Base-by-base conservation (phyloP, 164 flowering plant species). In the Piper longum region DNA sequence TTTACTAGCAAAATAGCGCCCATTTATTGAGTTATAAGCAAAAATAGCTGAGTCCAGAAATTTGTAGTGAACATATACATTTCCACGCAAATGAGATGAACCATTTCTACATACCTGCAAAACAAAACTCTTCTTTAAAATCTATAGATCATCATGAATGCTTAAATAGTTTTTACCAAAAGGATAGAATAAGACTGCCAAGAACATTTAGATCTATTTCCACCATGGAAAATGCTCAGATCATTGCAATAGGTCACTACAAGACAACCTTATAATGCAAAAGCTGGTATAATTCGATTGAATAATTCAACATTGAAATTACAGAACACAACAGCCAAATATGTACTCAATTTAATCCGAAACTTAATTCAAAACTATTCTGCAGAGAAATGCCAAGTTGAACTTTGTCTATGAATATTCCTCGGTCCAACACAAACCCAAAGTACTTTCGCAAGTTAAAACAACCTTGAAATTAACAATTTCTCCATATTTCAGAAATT, bases 401-500 rank as follows among this genome's bases (percentile, higher is more conserved):
- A 44, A 44, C 8, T 44, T 44, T 9, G 48, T 5, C 8, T 26
- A 57, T 16, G 18, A 7, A 57, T 16, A 36, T 19, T 13, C 13
- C 14, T 18, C 40, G 9, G 26, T 13, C 18, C 60, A 57, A 18
- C 7, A 57, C 7, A 48, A 48, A 41, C 14, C 3, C 40, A 43
- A 59, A 59, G 41, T 16, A 39, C 16, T 59, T 39, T 39, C 43
- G 5, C 17, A 57, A 63, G 26, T 12, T 3, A 39, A 55, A 42
- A n/a, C 45, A 59, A 93, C 99, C 99, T 93, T 90, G 74, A 93
- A 93, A 79, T 93, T 93, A 64, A 90, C 78, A 74, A 90, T 77
- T 75, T 90, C 96, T 43, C 99, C 99, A 73, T 76, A 93, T 82
- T 93, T 93, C 77, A 88, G 73, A 69, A 93, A 93, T 73, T 93